Evolutionary conservation across 83 land plant species (phyloP), one percentile per base, ranked within the genome.

Genomic region (Isoetes engelmannii): DNA sequence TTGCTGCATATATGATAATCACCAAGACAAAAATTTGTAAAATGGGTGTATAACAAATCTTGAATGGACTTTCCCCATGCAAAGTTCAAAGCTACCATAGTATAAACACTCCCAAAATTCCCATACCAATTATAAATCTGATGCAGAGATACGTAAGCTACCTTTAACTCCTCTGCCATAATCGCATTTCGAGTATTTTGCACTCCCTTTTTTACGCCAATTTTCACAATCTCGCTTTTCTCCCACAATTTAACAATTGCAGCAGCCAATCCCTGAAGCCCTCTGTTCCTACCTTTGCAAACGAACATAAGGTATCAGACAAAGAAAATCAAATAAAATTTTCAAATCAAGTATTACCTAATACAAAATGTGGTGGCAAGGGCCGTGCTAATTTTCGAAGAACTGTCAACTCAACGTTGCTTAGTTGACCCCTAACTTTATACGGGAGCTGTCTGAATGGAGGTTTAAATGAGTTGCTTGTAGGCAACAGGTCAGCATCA

Each of bases 391-490:
- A 84, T 65, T 91, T 84, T 47, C 84, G 81, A 64, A 95, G 71
- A 48, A 73, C 74, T 37, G 94, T 95, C 86, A 86, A 77, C 74
- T 95, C 99, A 53, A 77, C 67, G 65, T 88, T 84, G 7, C 84
- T 82, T 47, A 95, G 65, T 49, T 80, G 81, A 37, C 87, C 80
- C 21, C 83, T 81, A 67, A 88, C 78, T 6, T 91, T 94, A 83
- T 84, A 95, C 4, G 99, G 99, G 48, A 95, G 94, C 73, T 91
- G 84, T 67, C 99, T 85, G 65, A 87, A 88, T 1, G 97, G 99
- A 49, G 77, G 88, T 62, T 81, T 66, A 61, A 74, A 85, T 43
- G 81, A 84, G 74, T 85, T 80, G 54, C 80, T 69, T 47, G 83
- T 73, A 7, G 92, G 91, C 63, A 95, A 74, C 63, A 88, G 79